Evolutionary conservation across 2,329 filamentous ascomycete species (phyloP), one percentile per base, ranked within the genome.

Genomic region (Helminthosporium solani): DNA sequence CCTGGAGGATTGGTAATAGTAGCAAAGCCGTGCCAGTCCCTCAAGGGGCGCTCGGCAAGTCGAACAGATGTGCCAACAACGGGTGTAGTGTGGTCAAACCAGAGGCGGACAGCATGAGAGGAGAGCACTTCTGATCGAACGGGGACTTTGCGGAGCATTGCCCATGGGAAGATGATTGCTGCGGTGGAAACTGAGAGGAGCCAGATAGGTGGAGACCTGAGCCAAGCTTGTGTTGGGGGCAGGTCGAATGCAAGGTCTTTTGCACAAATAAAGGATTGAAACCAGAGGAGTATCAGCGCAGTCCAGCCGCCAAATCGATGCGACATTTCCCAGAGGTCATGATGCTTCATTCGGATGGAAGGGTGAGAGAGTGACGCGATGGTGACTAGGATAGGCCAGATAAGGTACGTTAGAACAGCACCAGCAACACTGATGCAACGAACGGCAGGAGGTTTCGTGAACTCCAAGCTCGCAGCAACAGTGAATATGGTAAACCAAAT

Each of bases 101-200:
- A 82, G 12, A 94, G 78, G 36, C 86, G 81, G 23, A 88, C 74
- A 38, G 88, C 88, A 67, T 92, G 88, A 33, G 78, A 68, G 0
- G 88, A 94, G 9, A 94, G 81, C 3, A 80, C 75, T 64, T 91
- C 85, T 8, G 85, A 76, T 18, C 79, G 73, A 44, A 92, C 85
- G 7, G 75, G 69, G 21, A 89, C 82, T 56, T 82, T 85, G 46
- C 86, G 82, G 15, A 94, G 80, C 50, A 82, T 78, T 1, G 87
- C 63, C 88, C 89, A 95, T 0, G 89, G 87, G 44, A 87, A 84
- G 37, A 86, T 75, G 57, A 92, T 80, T 55, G 85, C 82, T 37
- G 78, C 64, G 1, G 87, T 88, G 38, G 84, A 82, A 30, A 82
- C 66, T 21, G 82, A 61, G 15, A 94, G 74, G 54, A 90, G 80